Conservation (phyloP, 805 yeast species). For the Starmerella geochares region DNA sequence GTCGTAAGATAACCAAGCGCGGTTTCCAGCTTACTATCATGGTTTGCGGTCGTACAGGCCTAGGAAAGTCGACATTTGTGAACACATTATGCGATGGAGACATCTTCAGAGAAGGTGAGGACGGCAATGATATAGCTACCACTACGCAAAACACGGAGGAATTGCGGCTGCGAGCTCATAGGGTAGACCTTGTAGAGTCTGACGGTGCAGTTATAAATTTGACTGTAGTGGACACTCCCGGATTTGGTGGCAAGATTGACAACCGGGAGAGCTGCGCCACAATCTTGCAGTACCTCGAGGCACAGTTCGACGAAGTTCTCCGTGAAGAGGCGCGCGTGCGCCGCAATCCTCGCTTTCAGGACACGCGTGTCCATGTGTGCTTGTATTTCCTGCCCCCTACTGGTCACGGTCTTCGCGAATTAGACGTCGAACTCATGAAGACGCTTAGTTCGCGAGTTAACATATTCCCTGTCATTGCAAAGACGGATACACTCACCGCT, state of each 20-base stretch:
- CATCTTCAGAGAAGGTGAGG: constrained; percentile 13
- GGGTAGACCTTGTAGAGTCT: constrained; percentile 44
- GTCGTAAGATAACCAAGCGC: constrained; percentile 49
- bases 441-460: constrained; percentile 63
- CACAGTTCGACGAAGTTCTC: constrained; percentile 55
- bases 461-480: constrained; percentile 70
- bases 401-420: constrained; percentile 45
- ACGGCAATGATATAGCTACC: background rate
- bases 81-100: constrained; percentile 48
- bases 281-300: constrained; percentile 51
- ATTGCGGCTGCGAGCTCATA: constrained; percentile 20
- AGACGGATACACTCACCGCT: constrained; percentile 67
- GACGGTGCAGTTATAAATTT: constrained; percentile 44
- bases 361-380: constrained; percentile 72
- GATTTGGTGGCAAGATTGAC: constrained; percentile 65
- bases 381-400: constrained; percentile 61
- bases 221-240: constrained; percentile 61
- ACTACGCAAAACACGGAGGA: constrained; percentile 11
- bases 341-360: constrained; percentile 70
- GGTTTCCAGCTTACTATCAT: constrained; percentile 48
- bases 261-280: constrained; percentile 40
- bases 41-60: constrained; percentile 64
- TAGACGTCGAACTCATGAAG: constrained; percentile 65
- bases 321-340: constrained; percentile 79
- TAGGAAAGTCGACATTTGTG: constrained; percentile 66